Percentiles rank a stretch among this genome's conserved stretches.
phyloP scores from a whole-genome alignment of 176 grass and related monocot genomes.

The Aegilops longissima region DNA sequence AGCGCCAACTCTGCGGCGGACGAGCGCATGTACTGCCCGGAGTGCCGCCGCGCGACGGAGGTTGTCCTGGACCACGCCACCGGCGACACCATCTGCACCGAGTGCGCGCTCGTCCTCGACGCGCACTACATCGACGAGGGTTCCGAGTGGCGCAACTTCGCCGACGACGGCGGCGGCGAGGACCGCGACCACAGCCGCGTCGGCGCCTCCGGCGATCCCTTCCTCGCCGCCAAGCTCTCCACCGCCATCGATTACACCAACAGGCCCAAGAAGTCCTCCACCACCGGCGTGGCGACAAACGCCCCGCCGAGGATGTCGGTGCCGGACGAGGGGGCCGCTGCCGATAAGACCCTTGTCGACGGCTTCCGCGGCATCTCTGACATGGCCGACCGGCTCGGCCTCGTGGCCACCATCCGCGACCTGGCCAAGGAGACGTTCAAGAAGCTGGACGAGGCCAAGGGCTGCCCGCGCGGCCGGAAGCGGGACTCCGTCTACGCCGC shows the following conservation, averaged over 20 bases:
- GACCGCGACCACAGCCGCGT: constrained; percentile 53
- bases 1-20: neutral
- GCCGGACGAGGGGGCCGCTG: neutral
- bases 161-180: constrained; percentile 38
- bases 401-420: constrained; percentile 31
- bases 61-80: constrained; percentile 41
- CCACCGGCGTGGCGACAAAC: neutral
- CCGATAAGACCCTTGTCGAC: neutral
- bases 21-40: constrained; percentile 33
- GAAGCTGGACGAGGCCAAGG: constrained; percentile 19
- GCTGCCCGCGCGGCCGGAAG: neutral
- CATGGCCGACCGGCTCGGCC: constrained; percentile 46
- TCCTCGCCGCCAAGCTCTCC: constrained; percentile 31
- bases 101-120: constrained; percentile 56
- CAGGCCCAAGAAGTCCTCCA: neutral
- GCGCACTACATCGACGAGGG: constrained; percentile 47
- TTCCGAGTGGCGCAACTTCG: constrained; percentile 59
- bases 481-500: constrained; percentile 36
- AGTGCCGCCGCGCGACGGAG: constrained; percentile 36
- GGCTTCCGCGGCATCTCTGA: constrained; percentile 30
- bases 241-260: neutral
- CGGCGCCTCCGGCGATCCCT: constrained; percentile 37
- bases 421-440: constrained; percentile 31
- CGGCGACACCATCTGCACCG: constrained; percentile 59
- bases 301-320: neutral